Evolutionary conservation across 805 yeast species (phyloP).

Genomic region (Candida nitratophila): DNA sequence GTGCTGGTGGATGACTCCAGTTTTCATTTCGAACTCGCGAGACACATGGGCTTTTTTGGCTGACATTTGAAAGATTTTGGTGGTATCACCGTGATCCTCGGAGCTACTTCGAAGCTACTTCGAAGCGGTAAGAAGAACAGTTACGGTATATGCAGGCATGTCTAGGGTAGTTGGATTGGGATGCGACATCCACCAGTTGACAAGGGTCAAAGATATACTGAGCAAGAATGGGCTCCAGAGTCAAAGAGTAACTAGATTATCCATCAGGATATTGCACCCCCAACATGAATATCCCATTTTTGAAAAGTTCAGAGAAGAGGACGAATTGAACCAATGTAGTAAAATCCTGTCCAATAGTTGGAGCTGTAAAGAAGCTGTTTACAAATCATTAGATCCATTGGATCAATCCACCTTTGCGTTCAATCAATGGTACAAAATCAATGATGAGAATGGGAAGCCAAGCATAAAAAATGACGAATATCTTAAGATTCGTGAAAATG

Average conservation of each 20-base stretch:
- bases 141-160: too few relatives aligned
- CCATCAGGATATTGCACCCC: constrained; percentile 45
- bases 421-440: constrained; percentile 49
- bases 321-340: constrained; percentile 22
- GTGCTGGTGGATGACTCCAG: too few relatives aligned
- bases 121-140: too few relatives aligned
- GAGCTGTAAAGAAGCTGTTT: constrained; percentile 74
- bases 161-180: constrained; percentile 43
- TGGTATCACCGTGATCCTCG: too few relatives aligned
- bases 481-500: constrained; percentile 20
- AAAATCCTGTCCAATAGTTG: constrained; percentile 49
- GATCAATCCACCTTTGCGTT: constrained; percentile 51
- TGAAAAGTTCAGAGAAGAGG: constrained; percentile 2
- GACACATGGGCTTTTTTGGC: too few relatives aligned
- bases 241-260: constrained; percentile 30
- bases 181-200: constrained; percentile 42
- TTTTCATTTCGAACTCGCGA: too few relatives aligned
- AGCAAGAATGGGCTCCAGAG: constrained; percentile 26
- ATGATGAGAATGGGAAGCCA: constrained; percentile 36
- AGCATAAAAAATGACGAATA: constrained; percentile 27
- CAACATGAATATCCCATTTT: constrained; percentile 32
- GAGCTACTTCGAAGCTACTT: too few relatives aligned
- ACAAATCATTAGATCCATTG: constrained; percentile 42
- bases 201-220: constrained; percentile 40
- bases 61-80: too few relatives aligned